Percentiles rank a stretch among this genome's conserved stretches.
Conservation (phyloP, 192 early-diverging fungal species). For the Kappamyces sp. region DNA sequence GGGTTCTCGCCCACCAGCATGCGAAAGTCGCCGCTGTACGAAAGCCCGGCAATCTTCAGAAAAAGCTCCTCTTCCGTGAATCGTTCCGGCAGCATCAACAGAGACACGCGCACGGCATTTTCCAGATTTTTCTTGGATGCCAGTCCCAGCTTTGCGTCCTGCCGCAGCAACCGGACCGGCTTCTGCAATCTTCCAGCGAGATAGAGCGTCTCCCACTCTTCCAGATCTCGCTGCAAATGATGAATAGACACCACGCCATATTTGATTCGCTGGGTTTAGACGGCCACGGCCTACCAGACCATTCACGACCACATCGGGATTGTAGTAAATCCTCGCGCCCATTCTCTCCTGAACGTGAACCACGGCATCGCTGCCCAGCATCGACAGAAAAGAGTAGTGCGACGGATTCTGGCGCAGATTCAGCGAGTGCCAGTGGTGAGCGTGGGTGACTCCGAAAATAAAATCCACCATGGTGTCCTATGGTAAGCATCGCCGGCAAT, state of each 20-base stretch:
- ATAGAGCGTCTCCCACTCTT: conserved; percentile 94
- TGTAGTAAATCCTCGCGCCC: conserved; percentile 93
- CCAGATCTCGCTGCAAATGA: conserved; percentile 74
- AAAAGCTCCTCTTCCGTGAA: conserved; percentile 83
- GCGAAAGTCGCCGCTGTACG: conserved; percentile 89
- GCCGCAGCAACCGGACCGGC: conserved; percentile 76
- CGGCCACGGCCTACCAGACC: conserved; percentile 53
- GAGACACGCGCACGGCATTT: conserved; percentile 73
- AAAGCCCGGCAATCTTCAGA: conserved; percentile 73
- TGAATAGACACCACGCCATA: conserved; percentile 97
- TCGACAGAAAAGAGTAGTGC: conserved; percentile 84
- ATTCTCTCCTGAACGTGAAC: conserved; percentile 71
- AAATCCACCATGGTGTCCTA: conserved; percentile 88
- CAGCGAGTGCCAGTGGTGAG: conserved; percentile 94
- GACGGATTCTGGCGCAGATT: conserved; percentile 87
- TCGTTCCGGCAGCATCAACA: conserved; percentile 73
- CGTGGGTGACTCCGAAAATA: conserved; percentile 91
- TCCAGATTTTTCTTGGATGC: conserved; percentile 82
- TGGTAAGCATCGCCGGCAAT: conserved; percentile 9
- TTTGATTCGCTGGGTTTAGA: conserved; percentile 63
- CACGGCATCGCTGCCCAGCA: conserved; percentile 68
- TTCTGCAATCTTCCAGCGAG: conserved; percentile 96
- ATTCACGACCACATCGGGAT: conserved; percentile 83
- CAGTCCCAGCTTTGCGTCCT: conserved; percentile 66
- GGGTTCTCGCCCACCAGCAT: conserved; percentile 92